Base-by-base conservation (phyloP, 345 rosid species). In the Citrus australasica region DNA sequence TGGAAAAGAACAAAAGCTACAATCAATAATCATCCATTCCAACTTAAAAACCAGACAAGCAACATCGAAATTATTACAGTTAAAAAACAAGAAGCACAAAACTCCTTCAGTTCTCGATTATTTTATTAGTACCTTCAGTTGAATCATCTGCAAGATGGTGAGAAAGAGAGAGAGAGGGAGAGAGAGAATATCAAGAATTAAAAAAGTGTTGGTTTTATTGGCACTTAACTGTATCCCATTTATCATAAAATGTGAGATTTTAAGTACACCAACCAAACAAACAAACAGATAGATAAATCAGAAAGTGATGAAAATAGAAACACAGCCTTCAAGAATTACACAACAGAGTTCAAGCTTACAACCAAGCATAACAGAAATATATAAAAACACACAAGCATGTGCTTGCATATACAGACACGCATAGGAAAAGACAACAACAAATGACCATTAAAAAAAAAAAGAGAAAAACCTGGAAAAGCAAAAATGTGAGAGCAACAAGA, bases 401-500 rank as follows among this genome's bases (percentile, higher is more conserved):
- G 3, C 40, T 11, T 22, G 35, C 35, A 16, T n/a, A 9, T 19
- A 67, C 22, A 66, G 14, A 66, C 11, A 38, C 1, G 73, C 5
- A 11, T 6, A 7, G 21, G 53, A 68, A 22, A 3, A 4, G 10
- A 14, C 33, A 28, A 28, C 25, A 61, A 3, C 46, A 74, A 35
- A 68, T 63, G 4, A 76, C 21, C 7, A 71, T 40, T 9, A 14
- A 42, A 16, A 27, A 25, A 25, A 33, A 5, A 22, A 70, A 65
- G 4, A 75, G 14, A 65, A 74, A 86, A 86, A 96, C 99, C 98
- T 97, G 99, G 81, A 97, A 97, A 84, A 97, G 99, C 79, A 93
- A 90, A 85, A 97, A 97, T 33, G 99, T 90, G 71, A 97, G 97
- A 68, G 92, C 85, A 76, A 94, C 97, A 66, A 97, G 90, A 86